Conservation (phyloP, 441 rosid genomes). For the Sinapis alba region DNA sequence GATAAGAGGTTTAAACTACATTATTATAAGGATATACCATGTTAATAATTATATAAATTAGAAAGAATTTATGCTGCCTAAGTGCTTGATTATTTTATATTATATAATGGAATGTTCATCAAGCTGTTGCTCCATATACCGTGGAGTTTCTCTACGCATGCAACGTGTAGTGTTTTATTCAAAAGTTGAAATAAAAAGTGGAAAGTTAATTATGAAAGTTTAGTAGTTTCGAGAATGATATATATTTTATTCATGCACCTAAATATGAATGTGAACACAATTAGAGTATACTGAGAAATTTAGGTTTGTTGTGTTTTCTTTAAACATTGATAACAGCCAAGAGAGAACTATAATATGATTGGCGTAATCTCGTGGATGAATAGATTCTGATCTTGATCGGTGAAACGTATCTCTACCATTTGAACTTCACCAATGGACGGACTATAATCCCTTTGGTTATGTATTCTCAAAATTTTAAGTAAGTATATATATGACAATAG, state of each 20-base stretch:
- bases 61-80: conserved; percentile 18
- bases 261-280: background rate
- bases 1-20: background rate
- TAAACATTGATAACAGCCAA: background rate
- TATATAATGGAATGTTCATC: conserved; percentile 20
- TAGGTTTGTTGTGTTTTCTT: background rate
- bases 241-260: background rate
- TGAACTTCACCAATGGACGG: background rate
- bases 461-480: background rate
- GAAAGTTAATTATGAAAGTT: conserved; percentile 15
- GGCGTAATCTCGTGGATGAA: background rate
- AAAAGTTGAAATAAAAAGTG: conserved; percentile 8
- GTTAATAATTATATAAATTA: conserved; percentile 18
- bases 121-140: conserved; percentile 30
- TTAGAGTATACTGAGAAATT: background rate
- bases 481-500: background rate
- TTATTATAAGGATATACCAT: conserved; percentile 8
- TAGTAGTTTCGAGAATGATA: conserved; percentile 26
- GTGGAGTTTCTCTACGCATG: conserved; percentile 20
- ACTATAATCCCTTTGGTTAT: background rate
- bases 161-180: conserved; percentile 10
- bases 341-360: background rate
- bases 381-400: conserved; percentile 1
- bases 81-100: conserved; percentile 16
- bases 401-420: background rate